Conservation (phyloP, 768 basidiomycete genomes). For the Psilocybe azurescens region DNA sequence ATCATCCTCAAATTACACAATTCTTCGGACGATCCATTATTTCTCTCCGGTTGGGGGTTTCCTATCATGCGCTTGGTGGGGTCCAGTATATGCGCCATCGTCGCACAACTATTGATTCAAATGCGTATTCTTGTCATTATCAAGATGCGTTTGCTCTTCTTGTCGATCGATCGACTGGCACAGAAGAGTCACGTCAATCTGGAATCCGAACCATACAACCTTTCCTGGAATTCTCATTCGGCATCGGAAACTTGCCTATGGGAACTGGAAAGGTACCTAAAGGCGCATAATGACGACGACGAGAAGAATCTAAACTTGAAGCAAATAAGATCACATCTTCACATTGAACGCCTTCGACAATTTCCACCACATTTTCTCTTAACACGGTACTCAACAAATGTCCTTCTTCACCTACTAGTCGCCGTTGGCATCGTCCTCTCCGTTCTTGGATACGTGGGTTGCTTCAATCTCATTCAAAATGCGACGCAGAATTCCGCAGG, state of each 20-base stretch:
- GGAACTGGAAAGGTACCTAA: background rate
- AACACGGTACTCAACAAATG: background rate
- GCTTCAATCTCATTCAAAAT: constrained; percentile 12
- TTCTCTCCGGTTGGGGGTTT: background rate
- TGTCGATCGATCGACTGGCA: background rate
- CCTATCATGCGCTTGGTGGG: background rate
- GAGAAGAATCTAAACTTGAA: no score
- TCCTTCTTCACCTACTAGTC: background rate
- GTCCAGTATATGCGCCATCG: background rate
- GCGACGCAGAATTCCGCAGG: background rate
- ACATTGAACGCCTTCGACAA: background rate
- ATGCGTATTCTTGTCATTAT: background rate
- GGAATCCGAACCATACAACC: background rate
- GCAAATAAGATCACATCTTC: background rate
- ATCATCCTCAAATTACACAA: background rate
- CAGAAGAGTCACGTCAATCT: background rate
- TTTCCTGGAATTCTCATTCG: background rate
- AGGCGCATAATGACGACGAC: no score
- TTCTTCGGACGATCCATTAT: no score
- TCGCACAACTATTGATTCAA: constrained; percentile 1
- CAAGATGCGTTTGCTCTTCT: background rate
- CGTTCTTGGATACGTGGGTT: constrained; percentile 14
- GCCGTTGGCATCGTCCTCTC: background rate
- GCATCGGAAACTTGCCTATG: background rate
- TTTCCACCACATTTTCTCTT: background rate